These are phyloP conservation scores for Blastomyces silverae DNA, from an alignment of 2,329 filamentous ascomycete genomes.

Conservation along the genomic window DNA sequence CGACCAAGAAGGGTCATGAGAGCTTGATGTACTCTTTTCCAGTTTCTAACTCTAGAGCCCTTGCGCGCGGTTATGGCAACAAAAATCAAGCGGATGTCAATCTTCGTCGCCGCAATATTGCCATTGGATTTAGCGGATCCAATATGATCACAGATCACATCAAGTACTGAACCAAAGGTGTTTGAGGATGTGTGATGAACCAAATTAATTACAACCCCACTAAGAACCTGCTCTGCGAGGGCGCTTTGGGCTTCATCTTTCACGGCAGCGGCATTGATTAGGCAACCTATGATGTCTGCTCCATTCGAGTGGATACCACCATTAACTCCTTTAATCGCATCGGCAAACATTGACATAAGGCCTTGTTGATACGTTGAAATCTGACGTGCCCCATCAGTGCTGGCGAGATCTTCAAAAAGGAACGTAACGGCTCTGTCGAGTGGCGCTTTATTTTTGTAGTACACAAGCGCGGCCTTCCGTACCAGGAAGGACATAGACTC, in stretches of 20 bases:
- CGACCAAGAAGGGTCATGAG: conserved; percentile 49
- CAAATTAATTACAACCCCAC: conserved; percentile 69
- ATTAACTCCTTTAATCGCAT: conserved; percentile 63
- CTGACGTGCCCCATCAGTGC: conserved; percentile 31
- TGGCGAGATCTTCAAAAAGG: conserved; percentile 60
- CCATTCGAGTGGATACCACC: conserved; percentile 53
- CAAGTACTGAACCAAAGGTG: conserved; percentile 63
- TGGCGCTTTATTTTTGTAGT: conserved; percentile 63
- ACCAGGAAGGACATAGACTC: conserved; percentile 92
- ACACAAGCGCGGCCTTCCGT: conserved; percentile 74
- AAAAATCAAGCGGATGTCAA: conserved; percentile 43
- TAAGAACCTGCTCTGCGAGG: conserved; percentile 55
- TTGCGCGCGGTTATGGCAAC: conserved; percentile 72
- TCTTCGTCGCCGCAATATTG: conserved; percentile 31
- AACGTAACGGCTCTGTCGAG: conserved; percentile 65
- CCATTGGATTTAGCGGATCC: conserved; percentile 31
- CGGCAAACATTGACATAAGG: conserved; percentile 84
- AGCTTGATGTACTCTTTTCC: conserved; percentile 57
- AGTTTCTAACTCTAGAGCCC: conserved; percentile 65
- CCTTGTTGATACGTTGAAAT: conserved; percentile 68
- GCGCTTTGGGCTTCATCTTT: conserved; percentile 28
- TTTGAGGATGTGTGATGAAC: conserved; percentile 74
- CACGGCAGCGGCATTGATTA: conserved; percentile 37
- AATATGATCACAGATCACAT: conserved; percentile 52
- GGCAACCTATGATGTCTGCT: conserved; percentile 46